A percentile compares a stretch with the other conserved stretches of the same genome.
Conservation (phyloP, 192 early-diverging fungal species). For the Phlyctochytrium bullatum region DNA sequence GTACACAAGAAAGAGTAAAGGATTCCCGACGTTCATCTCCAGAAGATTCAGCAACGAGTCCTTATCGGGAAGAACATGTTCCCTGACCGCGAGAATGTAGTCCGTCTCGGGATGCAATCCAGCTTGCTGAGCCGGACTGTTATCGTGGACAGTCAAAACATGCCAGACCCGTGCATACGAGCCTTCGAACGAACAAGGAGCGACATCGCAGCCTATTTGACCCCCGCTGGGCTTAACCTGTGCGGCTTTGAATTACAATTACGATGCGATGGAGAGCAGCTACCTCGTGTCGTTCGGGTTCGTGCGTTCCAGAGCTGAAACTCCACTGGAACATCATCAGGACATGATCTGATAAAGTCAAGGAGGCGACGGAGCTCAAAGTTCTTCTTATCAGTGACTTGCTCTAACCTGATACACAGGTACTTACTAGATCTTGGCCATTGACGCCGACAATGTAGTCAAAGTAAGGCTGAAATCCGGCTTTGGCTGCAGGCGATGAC, state of each 20-base stretch:
- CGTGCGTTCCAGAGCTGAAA: constrained; percentile 10
- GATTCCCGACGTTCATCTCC: constrained; percentile 9
- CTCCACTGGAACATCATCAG: background rate
- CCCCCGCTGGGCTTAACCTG: background rate
- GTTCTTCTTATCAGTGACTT: too few species aligned
- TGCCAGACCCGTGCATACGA: constrained; percentile 17
- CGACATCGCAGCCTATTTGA: constrained; percentile 8
- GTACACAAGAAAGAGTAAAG: constrained; percentile 6
- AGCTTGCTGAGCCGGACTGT: constrained; percentile 21
- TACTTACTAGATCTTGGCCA: too few species aligned
- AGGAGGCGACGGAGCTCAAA: too few species aligned
- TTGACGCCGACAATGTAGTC: constrained; percentile 22
- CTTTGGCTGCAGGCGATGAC: constrained; percentile 20
- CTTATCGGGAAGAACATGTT: background rate
- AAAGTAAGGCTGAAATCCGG: constrained; percentile 13
- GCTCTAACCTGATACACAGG: too few species aligned
- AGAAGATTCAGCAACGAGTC: constrained; percentile 16
- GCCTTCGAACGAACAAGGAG: background rate
- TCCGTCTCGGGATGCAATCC: constrained; percentile 14
- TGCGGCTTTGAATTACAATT: too few species aligned
- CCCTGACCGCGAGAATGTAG: constrained; percentile 16
- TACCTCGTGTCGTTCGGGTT: background rate
- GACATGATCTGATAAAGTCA: too few species aligned
- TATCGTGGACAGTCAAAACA: constrained; percentile 16
- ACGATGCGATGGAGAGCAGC: too few species aligned